Evolutionary conservation across 2,329 filamentous ascomycete genomes (phyloP).

Genomic region (Xylariaceae sp.): DNA sequence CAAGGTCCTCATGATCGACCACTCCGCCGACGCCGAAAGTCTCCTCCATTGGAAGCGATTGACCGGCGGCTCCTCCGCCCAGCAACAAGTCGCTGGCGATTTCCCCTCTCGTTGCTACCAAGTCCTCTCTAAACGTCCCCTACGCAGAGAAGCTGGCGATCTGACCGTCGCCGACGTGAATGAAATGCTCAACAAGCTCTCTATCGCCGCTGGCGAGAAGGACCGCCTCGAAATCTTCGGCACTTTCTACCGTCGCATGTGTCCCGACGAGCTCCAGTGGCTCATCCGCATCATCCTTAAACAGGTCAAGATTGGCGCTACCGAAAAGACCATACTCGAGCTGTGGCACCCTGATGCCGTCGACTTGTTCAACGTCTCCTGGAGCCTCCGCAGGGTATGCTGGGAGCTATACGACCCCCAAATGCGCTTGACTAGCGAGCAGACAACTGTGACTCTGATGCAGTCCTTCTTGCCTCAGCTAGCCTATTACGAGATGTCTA

Average conservation of each 20-base stretch:
- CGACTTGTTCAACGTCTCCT: conserved; percentile 81
- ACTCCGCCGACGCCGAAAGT: conserved; percentile 82
- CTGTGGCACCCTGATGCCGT: conserved; percentile 78
- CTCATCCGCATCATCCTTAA: conserved; percentile 88
- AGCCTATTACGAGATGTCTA: conserved; percentile 83
- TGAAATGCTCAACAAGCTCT: conserved; percentile 72
- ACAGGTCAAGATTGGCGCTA: conserved; percentile 69
- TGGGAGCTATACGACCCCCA: conserved; percentile 83
- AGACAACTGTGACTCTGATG: conserved; percentile 76
- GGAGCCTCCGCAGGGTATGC: conserved; percentile 83
- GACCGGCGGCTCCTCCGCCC: conserved; percentile 49
- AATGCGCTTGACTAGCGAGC: conserved; percentile 68
- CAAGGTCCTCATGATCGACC: conserved; percentile 86
- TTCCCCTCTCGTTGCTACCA: conserved; percentile 89
- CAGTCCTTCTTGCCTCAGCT: conserved; percentile 95
- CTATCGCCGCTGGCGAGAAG: conserved; percentile 72
- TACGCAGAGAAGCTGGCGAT: conserved; percentile 51
- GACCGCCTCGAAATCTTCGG: conserved; percentile 78
- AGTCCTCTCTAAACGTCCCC: conserved; percentile 76
- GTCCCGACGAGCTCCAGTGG: conserved; percentile 90
- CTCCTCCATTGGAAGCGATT: conserved; percentile 91
- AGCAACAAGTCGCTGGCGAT: conserved; percentile 69
- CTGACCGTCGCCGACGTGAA: conserved; percentile 89
- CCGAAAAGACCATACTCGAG: conserved; percentile 83
- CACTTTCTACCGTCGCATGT: conserved; percentile 86